Base-by-base conservation (phyloP, 2,329 filamentous ascomycete species). In the Stachybotrys chartarum region DNA sequence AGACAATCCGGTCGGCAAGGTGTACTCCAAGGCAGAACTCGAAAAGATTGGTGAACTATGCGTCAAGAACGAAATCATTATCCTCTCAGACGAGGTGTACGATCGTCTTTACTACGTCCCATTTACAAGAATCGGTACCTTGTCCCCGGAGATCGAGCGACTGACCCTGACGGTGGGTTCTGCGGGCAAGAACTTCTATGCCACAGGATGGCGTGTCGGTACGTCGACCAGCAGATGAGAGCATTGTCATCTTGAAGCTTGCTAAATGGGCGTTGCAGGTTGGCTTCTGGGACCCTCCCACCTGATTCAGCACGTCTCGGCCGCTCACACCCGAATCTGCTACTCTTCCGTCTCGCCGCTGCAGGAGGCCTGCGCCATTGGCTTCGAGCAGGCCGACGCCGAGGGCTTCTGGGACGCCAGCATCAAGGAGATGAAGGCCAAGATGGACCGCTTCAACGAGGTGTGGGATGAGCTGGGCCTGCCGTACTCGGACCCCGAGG, bases 171-270 rank as follows among this genome's bases (percentile, higher is more conserved):
- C 94, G 0, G 94, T 99, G 32, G 94, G 94, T 18, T 96, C 91
- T 0, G 94, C 91, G 1, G 94, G 94, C 64, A 99, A 99, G 81
- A 95, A 94, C 78, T 99, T 99, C 73, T 97, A 97, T 68, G 91
- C 90, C 55, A 99, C 94, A 0, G 94, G 94, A 51, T 99, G 94
- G 94, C 86, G 94, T 56, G 92, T 97, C 5, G 83, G 78, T 76
- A 63, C 17, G 76, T 67, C 18, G 4, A 42, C 24, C 24, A 24
- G 46, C n/a, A 5, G 49, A 42, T 42, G 44, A 42, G 10, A 44
- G 18, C 24, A 4, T 42, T 46, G 30, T 12, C 18, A 32, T 7
- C 5, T 32, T 12, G 30, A 12, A 32, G 30, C 35, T 16, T 31
- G 32, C 49, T 35, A n/a, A 31, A 16, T 32, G 16, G 24, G 24